phyloP scores from a whole-genome alignment of 176 grass and related monocot genomes.

The Oryza officinalis region DNA sequence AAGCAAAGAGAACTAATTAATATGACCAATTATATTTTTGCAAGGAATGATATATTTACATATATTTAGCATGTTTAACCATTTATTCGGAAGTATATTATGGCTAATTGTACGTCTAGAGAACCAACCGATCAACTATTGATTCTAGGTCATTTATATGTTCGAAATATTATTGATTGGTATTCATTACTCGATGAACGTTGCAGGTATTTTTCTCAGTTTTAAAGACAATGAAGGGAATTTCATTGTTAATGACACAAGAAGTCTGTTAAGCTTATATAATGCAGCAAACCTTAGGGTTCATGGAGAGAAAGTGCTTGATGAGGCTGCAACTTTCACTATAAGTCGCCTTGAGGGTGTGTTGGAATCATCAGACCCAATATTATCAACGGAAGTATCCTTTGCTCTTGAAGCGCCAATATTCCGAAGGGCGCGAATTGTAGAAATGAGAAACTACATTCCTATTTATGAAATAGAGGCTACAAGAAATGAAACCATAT shows the following conservation, averaged over 20 bases:
- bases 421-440: conserved; percentile 28
- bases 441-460: conserved; percentile 45
- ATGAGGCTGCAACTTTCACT: conserved; percentile 38
- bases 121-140: neutral
- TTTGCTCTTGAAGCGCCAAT: conserved; percentile 28
- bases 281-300: conserved; percentile 38
- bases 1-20: neutral
- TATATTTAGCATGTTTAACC: neutral
- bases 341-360: conserved; percentile 15
- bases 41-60: neutral
- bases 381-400: neutral
- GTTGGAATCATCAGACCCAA: neutral
- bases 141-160: neutral
- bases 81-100: neutral
- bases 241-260: conserved; percentile 10
- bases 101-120: neutral
- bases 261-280: conserved; percentile 48
- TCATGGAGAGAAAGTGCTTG: conserved; percentile 29
- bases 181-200: neutral
- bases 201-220: conserved; percentile 32
- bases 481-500: conserved; percentile 30
- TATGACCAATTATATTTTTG: neutral
- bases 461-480: conserved; percentile 36
- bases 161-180: neutral
- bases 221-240: conserved; percentile 31